Evolutionary conservation across 768 basidiomycete genomes (phyloP).

Genomic region (Suillus decipiens): DNA sequence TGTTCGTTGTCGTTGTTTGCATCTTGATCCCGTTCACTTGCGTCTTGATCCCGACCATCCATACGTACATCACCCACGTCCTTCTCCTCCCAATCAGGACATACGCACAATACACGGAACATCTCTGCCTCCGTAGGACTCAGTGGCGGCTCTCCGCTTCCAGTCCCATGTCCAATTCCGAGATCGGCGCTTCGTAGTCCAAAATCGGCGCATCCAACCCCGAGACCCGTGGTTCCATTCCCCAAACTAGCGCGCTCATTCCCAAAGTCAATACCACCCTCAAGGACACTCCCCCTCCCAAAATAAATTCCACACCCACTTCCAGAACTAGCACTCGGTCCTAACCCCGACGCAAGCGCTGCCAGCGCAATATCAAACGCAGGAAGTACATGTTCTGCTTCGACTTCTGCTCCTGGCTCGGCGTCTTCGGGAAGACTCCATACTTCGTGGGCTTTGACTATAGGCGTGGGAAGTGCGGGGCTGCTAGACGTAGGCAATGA

Average conservation of each 20-base stretch:
- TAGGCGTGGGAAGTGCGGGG: neutral
- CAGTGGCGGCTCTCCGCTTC: conserved; percentile 46
- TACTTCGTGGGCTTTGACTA: neutral
- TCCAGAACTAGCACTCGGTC: neutral
- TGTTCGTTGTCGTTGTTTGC: neutral
- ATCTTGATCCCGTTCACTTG: conserved; percentile 16
- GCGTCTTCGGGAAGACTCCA: conserved; percentile 1
- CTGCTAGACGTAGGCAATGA: neutral
- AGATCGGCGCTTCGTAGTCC: conserved; percentile 1
- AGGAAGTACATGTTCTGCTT: conserved; percentile 9
- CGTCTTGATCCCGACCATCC: neutral
- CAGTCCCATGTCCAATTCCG: conserved; percentile 11
- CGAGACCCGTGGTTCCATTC: neutral
- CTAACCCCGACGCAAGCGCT: conserved; percentile 23
- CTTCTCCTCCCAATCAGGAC: conserved; percentile 53
- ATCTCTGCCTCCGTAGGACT: conserved; percentile 73
- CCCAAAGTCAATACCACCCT: neutral
- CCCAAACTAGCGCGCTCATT: neutral
- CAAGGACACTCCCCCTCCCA: neutral
- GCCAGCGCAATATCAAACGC: conserved; percentile 34
- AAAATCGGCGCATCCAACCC: neutral
- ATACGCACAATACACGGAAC: conserved; percentile 62
- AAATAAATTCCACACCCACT: neutral
- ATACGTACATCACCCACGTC: conserved; percentile 24
- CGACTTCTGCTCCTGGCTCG: neutral